Evolutionary conservation across 1,284 basidiomycete genomes (phyloP).

Genomic region (Psilocybe mexicana): DNA sequence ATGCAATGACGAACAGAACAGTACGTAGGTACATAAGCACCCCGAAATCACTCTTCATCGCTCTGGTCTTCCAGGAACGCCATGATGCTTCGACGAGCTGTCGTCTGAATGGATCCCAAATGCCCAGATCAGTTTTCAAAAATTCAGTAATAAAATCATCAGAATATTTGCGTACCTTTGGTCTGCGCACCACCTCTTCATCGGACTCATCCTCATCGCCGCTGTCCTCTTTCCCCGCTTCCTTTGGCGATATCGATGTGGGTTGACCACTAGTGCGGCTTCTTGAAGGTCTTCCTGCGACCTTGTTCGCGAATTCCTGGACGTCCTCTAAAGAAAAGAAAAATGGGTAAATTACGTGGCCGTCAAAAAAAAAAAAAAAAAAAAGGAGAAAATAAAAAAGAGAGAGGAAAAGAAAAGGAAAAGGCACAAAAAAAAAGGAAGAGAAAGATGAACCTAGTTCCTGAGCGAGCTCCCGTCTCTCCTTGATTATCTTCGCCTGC

Average conservation of each 20-base stretch:
- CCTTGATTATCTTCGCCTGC: slow-evolving; percentile 75
- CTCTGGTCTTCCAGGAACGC: slow-evolving; percentile 71
- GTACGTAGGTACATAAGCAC: background rate
- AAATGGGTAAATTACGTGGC: background rate
- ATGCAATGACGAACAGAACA: background rate
- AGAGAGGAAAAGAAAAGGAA: background rate
- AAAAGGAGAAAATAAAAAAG: background rate
- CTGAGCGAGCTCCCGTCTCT: slow-evolving; percentile 70
- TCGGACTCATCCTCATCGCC: slow-evolving; percentile 16
- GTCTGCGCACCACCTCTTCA: slow-evolving; percentile 38
- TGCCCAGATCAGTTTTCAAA: background rate
- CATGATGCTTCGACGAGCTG: slow-evolving; percentile 62
- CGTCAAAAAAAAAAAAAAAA: background rate
- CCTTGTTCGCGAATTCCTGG: slow-evolving; percentile 52
- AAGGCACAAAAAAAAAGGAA: slow-evolving; percentile 1
- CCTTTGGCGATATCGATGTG: slow-evolving; percentile 22
- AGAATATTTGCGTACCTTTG: slow-evolving; percentile 22
- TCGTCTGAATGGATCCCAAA: slow-evolving; percentile 30
- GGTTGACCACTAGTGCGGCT: slow-evolving; percentile 21
- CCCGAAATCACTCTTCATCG: slow-evolving; percentile 31
- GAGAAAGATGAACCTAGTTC: slow-evolving; percentile 62
- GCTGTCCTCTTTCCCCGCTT: slow-evolving; percentile 25
- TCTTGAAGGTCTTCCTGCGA: slow-evolving; percentile 27
- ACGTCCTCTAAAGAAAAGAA: slow-evolving; percentile 56
- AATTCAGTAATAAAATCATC: background rate